Conservation (phyloP, 768 basidiomycete species). For the Podaxis mareebaensis region DNA sequence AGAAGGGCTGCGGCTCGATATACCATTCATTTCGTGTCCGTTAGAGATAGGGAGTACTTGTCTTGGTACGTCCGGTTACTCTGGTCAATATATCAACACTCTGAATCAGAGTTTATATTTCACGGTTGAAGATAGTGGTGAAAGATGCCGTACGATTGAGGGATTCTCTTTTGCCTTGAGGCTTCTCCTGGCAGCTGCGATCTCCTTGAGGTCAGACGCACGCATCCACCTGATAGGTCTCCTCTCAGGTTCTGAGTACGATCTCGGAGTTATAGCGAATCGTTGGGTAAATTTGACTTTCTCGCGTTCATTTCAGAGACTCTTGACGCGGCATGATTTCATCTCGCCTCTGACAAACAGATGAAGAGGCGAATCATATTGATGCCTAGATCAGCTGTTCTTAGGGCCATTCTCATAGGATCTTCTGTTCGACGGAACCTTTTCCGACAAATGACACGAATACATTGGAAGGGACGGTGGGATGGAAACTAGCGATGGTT, state of each 20-base stretch:
- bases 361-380: background rate
- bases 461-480: background rate
- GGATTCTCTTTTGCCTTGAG: background rate
- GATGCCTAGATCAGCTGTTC: constrained; percentile 5
- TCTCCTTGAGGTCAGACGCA: constrained; percentile 5
- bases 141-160: background rate
- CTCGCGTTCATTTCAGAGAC: constrained; percentile 14
- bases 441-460: background rate
- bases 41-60: background rate
- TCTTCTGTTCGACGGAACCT: constrained; percentile 9
- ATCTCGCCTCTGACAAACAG: constrained; percentile 11
- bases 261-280: constrained; percentile 13
- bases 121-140: constrained; percentile 1
- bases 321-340: background rate
- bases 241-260: background rate
- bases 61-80: background rate
- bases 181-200: constrained; percentile 11
- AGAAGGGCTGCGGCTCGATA: background rate
- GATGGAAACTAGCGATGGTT: background rate
- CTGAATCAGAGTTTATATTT: background rate
- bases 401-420: background rate
- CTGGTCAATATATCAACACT: background rate
- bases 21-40: background rate
- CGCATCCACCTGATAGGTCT: background rate
- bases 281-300: background rate